Base-by-base conservation (phyloP, 768 basidiomycete genomes). In the Suillus subluteus region DNA sequence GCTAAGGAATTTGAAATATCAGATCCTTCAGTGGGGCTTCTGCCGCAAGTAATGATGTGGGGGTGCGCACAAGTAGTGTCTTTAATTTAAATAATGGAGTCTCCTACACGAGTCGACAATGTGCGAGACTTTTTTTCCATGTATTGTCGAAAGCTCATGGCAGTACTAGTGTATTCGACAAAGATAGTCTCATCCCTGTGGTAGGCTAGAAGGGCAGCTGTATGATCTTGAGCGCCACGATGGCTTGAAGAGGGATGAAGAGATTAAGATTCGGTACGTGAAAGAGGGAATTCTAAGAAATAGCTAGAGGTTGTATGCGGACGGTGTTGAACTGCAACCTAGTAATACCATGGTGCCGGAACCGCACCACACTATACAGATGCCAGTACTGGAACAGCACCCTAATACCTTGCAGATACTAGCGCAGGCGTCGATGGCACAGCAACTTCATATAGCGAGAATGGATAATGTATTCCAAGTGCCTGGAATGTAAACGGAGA, bases 91-190 rank as follows among this genome's bases (percentile, higher is more conserved):
- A 65, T 26, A 68, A 68, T 30, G 59, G 58, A 43, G 67, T 66
- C n/a, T 37, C 30, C 18, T 68, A 68, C 55, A 68, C 54, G 26
- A 44, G 18, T 66, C 61, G 2, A 68, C 67, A 8, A 65, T 64
- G 7, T 8, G 66, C 35, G 32, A 21, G 6, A 54, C 26, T 26
- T 11, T 4, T n/a, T 13, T 43, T 43, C 15, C 26, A 13, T 41
- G 9, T 13, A 43, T 55, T 18, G 21, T 44, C 64, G n/a, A 68
- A 16, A 3, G 32, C 30, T 54, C 54, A 30, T 21, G 30, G 4
- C 9, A 26, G 26, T 26, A 26, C 26, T 26, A 32, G 54, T 18
- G 5, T 5, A 32, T 21, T 55, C 12, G 30, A n/a, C 23, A 26
- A 8, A 69, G 66, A 64, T 55, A 58, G 64, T n/a, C 35, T 37